Percentiles rank a stretch among this genome's conserved stretches.
Evolutionary conservation across 108 stramenopile species (phyloP).

Genomic region (Asterionellopsis glacialis): DNA sequence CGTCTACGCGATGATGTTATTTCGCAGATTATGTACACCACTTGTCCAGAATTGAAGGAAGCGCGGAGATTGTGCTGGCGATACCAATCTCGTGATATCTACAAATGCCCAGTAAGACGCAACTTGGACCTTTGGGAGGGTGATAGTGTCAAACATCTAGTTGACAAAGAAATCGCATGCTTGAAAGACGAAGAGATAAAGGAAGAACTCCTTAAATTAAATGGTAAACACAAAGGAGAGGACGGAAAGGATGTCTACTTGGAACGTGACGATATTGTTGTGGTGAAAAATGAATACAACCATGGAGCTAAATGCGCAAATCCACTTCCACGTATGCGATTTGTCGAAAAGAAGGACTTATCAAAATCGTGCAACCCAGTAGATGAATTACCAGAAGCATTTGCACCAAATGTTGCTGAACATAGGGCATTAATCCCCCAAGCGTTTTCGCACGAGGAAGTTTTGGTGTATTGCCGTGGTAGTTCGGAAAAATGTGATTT

Average conservation of each 20-base stretch:
- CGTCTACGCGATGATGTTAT: slow-evolving; percentile 56
- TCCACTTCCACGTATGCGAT: slow-evolving; percentile 67
- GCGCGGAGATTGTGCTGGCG: slow-evolving; percentile 50
- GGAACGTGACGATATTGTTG: slow-evolving; percentile 51
- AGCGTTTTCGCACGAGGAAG: slow-evolving; percentile 25
- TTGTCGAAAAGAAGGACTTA: slow-evolving; percentile 42
- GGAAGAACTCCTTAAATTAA: slow-evolving; percentile 23
- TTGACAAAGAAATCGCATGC: background rate
- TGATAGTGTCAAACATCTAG: background rate
- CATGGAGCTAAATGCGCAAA: slow-evolving; percentile 61
- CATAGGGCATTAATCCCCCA: slow-evolving; percentile 22
- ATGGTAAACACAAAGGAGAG: slow-evolving; percentile 11
- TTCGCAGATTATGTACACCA: slow-evolving; percentile 38
- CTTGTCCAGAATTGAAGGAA: slow-evolving; percentile 33
- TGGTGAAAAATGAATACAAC: slow-evolving; percentile 56
- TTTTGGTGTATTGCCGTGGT: slow-evolving; percentile 42
- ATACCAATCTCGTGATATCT: slow-evolving; percentile 40
- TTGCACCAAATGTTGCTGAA: slow-evolving; percentile 17
- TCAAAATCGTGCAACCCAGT: slow-evolving; percentile 15
- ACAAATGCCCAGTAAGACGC: slow-evolving; percentile 45
- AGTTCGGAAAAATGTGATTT: slow-evolving; percentile 27
- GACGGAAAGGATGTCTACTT: slow-evolving; percentile 16
- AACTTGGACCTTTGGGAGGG: slow-evolving; percentile 11
- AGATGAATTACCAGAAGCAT: slow-evolving; percentile 47
- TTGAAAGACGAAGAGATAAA: slow-evolving; percentile 26